Percentiles rank a stretch among this genome's conserved stretches.
These are phyloP conservation scores for Malus sieversii DNA, from an alignment of 306 rosid genomes.

Conservation along the genomic window DNA sequence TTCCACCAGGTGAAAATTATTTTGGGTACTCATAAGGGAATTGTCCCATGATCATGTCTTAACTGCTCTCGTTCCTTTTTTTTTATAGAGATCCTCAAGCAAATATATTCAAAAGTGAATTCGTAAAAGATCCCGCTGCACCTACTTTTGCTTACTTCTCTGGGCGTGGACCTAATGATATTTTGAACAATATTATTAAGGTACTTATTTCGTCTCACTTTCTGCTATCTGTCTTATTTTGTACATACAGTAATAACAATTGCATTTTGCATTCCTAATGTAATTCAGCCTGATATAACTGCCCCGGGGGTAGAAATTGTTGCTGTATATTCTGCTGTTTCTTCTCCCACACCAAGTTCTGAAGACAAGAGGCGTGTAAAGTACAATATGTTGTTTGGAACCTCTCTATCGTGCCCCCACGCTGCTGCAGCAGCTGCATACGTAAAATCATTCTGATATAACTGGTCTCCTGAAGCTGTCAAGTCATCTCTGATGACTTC, in stretches of 20 bases:
- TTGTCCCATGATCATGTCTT: not conserved
- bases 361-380: not conserved
- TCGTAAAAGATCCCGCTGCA: conserved; percentile 1
- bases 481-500: conserved; percentile 26
- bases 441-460: conserved; percentile 15
- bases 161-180: conserved; percentile 10
- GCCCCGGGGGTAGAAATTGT: conserved; percentile 29
- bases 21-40: not conserved
- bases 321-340: conserved; percentile 22
- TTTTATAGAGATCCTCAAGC: not conserved
- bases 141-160: conserved; percentile 11
- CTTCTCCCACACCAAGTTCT: not conserved
- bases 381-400: conserved; percentile 6
- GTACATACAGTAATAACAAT: not conserved
- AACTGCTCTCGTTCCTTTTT: not conserved
- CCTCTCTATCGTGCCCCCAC: conserved; percentile 28
- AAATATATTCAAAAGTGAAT: not conserved
- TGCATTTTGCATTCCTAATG: not conserved
- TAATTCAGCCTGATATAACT: conserved; percentile 20
- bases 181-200: conserved; percentile 9
- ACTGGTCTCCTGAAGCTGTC: conserved; percentile 29
- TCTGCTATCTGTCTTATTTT: not conserved
- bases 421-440: conserved; percentile 24
- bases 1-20: conserved; percentile 7
- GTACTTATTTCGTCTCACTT: not conserved